Base-by-base conservation (phyloP, 495 filamentous ascomycete genomes). In the Trichoderma virens region DNA sequence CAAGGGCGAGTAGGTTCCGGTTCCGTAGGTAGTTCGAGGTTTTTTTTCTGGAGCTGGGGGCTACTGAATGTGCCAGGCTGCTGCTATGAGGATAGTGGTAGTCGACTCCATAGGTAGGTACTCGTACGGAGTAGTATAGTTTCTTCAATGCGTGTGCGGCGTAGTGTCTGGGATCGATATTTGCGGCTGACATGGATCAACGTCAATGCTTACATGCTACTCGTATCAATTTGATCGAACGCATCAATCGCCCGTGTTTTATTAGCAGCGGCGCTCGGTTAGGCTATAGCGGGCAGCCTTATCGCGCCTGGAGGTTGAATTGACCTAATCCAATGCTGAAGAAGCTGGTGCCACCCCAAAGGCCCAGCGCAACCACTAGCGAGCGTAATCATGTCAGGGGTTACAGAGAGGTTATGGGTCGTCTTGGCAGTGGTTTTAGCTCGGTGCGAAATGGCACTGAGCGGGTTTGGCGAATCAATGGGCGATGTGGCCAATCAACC, bases 311-410 rank as follows among this genome's bases (percentile, higher is more conserved):
- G n/a, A n/a, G n/a, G n/a, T n/a, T n/a, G n/a, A n/a, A n/a, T n/a
- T n/a, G n/a, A n/a, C 45, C 23, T 45, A 35, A n/a, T n/a, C 18
- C 8, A 56, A 16, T 8, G 25, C 51, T 30, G 27, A 56, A 56
- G 51, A 56, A 28, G 51, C 51, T 23, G 27, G 51, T 56, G 27
- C 51, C 51, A 56, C 51, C 8, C 11, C 11, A 9, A 30, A 23
- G 25, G 23, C 51, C 51, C 51, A 27, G 51, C 51, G 51, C 51
- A 56, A 56, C 25, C 51, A 30, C 51, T 56, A 56, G 51, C 51
- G 41, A 56, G 51, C 51, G 25, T 27, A 56, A 56, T 56, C 51
- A 9, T 13, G 51, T 16, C 51, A 56, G 51, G 51, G 51, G 51
- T 56, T 30, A 56, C 51, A 56, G 51, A 56, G 27, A 13, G 3